Base-by-base conservation (phyloP, 139 green algal species). In the Chlorella sp. region DNA sequence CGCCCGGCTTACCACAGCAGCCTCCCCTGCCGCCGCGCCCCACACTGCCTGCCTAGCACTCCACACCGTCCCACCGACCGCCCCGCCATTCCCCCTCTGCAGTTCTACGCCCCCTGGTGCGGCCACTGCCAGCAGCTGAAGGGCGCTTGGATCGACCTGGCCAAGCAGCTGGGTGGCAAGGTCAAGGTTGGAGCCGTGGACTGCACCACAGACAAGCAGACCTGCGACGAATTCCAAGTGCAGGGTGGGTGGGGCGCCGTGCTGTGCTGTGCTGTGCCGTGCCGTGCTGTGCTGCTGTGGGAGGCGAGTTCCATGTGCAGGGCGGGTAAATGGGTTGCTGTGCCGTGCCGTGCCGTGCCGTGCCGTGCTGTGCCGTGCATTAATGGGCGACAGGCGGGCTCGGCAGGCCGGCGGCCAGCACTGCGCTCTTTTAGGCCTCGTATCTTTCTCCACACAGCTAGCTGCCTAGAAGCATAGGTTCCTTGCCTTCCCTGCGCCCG, bases 61-160 rank as follows among this genome's bases (percentile, higher is more conserved):
- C 71, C 71, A 5, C 0, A 0, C 71, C 1, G 0, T 2, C 71
- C 32, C 32, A 14, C 71, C 28, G 30, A 37, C 71, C 71, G 32
- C 22, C 0, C 32, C 22, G 40, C 42, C 37, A 73, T 9, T 42
- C 48, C n/a, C 14, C 26, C 64, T 42, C 37, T 16, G n/a, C 83
- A 87, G 83, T 88, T 88, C 39, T 88, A 66, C 37, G 83, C 83
- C 5, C 83, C 83, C 37, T 89, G 91, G 92, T 96, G 94, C 83
- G 96, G 96, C 1, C 97, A 99, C 93, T 99, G 97, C 95, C 97
- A 98, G 93, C 90, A 87, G 18, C 94, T 99, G 22, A 98, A 98
- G 92, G 93, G 95, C 5, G 91, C 92, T 24, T 99, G 94, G 93
- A 96, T 94, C 76, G 89, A 95, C 30, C 90, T 97, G 21, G 97